Evolutionary conservation across 768 basidiomycete species (phyloP), one percentile per base, ranked within the genome.

Genomic region (Tylopilus felleus): DNA sequence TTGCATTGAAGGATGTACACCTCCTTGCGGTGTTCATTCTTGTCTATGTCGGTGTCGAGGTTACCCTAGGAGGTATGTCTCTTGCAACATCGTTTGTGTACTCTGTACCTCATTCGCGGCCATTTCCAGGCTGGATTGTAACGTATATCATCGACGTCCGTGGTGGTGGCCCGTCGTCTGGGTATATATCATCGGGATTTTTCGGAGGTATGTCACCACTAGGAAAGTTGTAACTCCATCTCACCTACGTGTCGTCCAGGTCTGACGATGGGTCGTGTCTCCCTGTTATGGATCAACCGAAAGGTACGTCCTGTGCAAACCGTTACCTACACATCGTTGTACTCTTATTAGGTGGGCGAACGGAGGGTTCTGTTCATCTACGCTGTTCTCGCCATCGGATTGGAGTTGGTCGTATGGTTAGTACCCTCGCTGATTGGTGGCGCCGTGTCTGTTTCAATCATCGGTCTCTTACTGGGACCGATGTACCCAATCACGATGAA

Each of bases 1-100:
- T 87, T 47, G 53, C 64, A 2, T 72, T 76, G 44, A 79, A 74
- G 52, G 75, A 76, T 0, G 84, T 88, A 1, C 85, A 88, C 56
- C 68, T 82, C 17, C 70, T 88, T 5, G 84, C 86, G 0, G 70
- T 83, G 57, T 88, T 85, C 61, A 76, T 80, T 49, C 72, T 86
- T 10, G 77, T 86, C 0, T 88, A 88, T 60, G 84, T 88, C 22
- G 86, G 86, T 10, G 78, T 84, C 2, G 86, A 88, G 60, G 84
- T 87, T 35, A 73, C 73, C 8, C 36, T 77, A 10, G 74, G 75
- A 56, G 75, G 75, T 75, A 54, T 40, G 58, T 56, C 42, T 50
- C 1, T 14, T 39, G 7, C n/a, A 45, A 14, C 28, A 1, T 16
- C 3, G 9, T 45, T 17, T 45, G n/a, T 12, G n/a, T 7, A 6